phyloP scores from a whole-genome alignment of 306 rosid genomes.

The Vigna nakashimae region DNA sequence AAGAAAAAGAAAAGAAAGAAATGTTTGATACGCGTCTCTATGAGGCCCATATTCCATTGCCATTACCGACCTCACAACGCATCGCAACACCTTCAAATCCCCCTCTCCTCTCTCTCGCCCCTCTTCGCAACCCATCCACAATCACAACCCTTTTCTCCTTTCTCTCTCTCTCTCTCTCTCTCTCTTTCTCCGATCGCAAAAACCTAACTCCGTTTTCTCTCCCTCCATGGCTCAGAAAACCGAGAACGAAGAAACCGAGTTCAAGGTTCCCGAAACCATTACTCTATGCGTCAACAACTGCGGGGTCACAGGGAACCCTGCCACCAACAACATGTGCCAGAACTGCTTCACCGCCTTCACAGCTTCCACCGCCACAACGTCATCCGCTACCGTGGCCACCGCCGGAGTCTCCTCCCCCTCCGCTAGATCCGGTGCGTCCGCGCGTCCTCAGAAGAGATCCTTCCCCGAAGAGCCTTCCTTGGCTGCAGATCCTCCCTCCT shows the following conservation, averaged over 20 bases:
- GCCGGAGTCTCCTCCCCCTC: conserved; percentile 24
- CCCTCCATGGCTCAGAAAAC: conserved; percentile 75
- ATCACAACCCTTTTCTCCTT: no score
- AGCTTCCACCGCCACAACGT: conserved; percentile 8
- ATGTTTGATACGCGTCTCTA: conserved; percentile 75
- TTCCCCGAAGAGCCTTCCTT: conserved; percentile 44
- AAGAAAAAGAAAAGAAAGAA: conserved; percentile 2
- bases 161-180: not conserved
- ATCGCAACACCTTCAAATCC: conserved; percentile 57
- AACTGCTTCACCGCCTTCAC: conserved; percentile 73
- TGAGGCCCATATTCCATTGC: conserved; percentile 67
- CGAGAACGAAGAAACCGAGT: conserved; percentile 85
- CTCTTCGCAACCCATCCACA: not conserved
- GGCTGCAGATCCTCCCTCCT: conserved; percentile 1
- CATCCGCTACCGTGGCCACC: not conserved
- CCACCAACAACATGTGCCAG: conserved; percentile 92
- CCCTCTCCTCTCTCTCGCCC: conserved; percentile 48
- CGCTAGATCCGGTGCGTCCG: conserved; percentile 51
- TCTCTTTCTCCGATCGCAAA: not conserved
- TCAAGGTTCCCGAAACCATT: conserved; percentile 76
- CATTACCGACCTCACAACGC: conserved; percentile 71
- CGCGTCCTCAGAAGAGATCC: conserved; percentile 45
- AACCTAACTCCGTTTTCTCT: not conserved
- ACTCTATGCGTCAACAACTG: conserved; percentile 88
- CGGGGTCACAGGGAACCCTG: conserved; percentile 77